Evolutionary conservation across 176 grass and related monocot genomes (phyloP), one percentile per base, ranked within the genome.

Genomic region (Leersia perrieri): DNA sequence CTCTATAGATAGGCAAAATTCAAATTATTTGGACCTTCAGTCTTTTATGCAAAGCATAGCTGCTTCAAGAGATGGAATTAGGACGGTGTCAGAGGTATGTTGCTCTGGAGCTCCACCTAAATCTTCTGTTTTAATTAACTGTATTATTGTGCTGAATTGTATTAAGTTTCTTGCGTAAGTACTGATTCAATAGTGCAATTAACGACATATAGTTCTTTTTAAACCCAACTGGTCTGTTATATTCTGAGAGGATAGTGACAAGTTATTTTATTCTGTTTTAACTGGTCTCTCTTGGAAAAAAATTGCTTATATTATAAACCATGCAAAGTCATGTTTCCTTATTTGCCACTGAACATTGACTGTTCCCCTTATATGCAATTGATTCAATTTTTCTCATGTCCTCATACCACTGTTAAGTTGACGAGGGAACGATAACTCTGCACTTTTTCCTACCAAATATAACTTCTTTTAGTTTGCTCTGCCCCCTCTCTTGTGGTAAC

Each of bases 1-100:
- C 12, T 87, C 81, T 9, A 35, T 65, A 44, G 85, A 87, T 53
- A 84, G 89, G 66, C 84, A 91, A 35, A 84, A 58, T 23, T 16
- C 84, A 70, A 18, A 76, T 74, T 84, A 87, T 33, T 18, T 87
- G 75, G 89, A 87, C 41, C 80, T 91, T 75, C 89, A 87, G 12
- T 91, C 81, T 71, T 91, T 87, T 60, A 87, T 91, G 89, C 89
- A 87, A 76, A 80, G n/a, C 9, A 80, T 91, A 76, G 63, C 89
- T 58, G 71, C 83, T 70, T 83, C 89, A 38, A 87, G 89, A 63
- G 89, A 91, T 32, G 89, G 89, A 72, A 87, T 42, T 58, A 91
- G 89, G n/a, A 75, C 80, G 1, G 55, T 80, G 18, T 84, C 89
- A 66, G 84, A 91, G 89, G 89, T 91, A 84, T 65, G 49, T 32